These are phyloP conservation scores for Aspergillus nidulans DNA, from an alignment of 495 filamentous ascomycete species.

Conservation along the genomic window DNA sequence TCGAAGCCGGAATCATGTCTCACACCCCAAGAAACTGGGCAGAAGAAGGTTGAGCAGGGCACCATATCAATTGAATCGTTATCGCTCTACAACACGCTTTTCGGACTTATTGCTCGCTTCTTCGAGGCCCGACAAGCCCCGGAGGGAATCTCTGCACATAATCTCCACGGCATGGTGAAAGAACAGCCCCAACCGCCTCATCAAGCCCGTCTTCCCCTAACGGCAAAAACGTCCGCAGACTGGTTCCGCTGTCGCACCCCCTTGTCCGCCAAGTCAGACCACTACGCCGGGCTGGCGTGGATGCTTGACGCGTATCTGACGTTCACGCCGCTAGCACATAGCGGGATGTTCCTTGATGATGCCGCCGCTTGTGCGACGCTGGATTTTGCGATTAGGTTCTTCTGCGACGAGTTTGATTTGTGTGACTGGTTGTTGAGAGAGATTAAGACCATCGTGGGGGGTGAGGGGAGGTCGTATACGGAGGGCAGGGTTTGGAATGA, in stretches of 20 bases:
- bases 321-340: slow-evolving; percentile 6
- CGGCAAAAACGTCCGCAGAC: slow-evolving; percentile 5
- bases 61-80: not conserved
- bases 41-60: not conserved
- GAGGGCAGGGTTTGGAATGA: slow-evolving; percentile 8
- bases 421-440: slow-evolving; percentile 7
- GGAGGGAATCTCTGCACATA: slow-evolving; percentile 6
- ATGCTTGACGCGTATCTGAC: slow-evolving; percentile 3
- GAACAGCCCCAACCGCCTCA: not conserved
- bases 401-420: not conserved
- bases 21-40: not conserved
- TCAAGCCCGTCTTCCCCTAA: not conserved
- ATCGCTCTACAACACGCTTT: not conserved
- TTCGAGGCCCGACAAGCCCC: slow-evolving; percentile 2
- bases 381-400: slow-evolving; percentile 11
- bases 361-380: slow-evolving; percentile 1
- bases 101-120: not conserved
- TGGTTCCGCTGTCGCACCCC: slow-evolving; percentile 7
- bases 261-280: not conserved
- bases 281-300: slow-evolving; percentile 3
- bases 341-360: slow-evolving; percentile 10
- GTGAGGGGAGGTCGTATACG: slow-evolving; percentile 5
- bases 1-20: not conserved
- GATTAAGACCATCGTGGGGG: not conserved
- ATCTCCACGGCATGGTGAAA: slow-evolving; percentile 9